A percentile compares a stretch with the other conserved stretches of the same genome.
Evolutionary conservation across 2,329 filamentous ascomycete genomes (phyloP).

Genomic region (Cladosporium sp.): DNA sequence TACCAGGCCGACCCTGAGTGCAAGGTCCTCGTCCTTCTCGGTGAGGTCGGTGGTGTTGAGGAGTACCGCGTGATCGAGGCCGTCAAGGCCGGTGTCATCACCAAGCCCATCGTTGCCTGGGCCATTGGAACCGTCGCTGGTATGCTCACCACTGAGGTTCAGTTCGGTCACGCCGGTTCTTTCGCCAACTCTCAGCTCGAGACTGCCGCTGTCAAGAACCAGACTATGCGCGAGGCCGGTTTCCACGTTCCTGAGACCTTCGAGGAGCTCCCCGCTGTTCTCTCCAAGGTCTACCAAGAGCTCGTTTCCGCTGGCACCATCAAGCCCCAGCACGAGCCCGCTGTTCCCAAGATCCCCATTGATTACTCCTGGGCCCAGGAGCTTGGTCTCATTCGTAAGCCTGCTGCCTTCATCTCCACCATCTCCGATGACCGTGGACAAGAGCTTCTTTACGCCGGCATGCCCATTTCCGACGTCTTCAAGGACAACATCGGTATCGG

Average conservation of each 20-base stretch:
- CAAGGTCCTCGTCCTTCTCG: conserved; percentile 93
- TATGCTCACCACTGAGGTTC: conserved; percentile 99
- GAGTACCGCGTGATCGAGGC: conserved; percentile 99
- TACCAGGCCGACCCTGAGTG: conserved; percentile 96
- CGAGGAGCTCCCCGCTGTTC: conserved; percentile 79
- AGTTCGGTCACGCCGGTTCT: conserved; percentile 97
- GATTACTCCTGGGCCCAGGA: conserved; percentile 99
- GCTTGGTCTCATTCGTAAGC: conserved; percentile 98
- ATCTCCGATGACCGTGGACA: conserved; percentile 99
- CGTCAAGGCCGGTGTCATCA: conserved; percentile 89
- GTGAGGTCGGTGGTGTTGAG: conserved; percentile 98
- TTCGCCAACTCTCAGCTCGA: conserved; percentile 99
- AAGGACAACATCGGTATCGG: conserved; percentile 97
- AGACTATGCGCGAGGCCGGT: conserved; percentile 90
- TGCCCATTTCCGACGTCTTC: conserved; percentile 99
- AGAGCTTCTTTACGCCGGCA: conserved; percentile 96
- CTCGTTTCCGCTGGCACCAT: conserved; percentile 82
- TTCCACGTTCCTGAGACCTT: conserved; percentile 95
- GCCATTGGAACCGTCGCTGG: conserved; percentile 98
- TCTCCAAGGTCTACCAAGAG: conserved; percentile 81
- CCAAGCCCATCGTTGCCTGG: conserved; percentile 98
- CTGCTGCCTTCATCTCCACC: conserved; percentile 98
- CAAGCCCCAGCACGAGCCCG: conserved; percentile 79
- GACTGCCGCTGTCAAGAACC: conserved; percentile 95
- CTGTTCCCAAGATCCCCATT: conserved; percentile 97